Conservation (phyloP, 192 early-diverging fungal genomes). For the Backusella westeae region DNA sequence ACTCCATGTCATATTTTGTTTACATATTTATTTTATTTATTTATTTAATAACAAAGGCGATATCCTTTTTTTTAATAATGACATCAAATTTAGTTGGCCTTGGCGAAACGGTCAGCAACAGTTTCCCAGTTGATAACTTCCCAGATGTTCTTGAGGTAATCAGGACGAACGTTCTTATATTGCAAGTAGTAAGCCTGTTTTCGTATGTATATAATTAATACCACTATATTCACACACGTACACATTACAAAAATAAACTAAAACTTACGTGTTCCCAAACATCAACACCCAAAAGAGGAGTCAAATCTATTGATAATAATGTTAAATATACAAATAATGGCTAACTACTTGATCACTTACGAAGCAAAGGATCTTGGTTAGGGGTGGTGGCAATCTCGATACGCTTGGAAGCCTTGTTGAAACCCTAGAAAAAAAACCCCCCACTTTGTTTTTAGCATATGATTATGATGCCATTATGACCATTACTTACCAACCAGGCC, state of each 20-base stretch:
- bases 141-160: constrained; percentile 95
- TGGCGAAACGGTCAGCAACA: constrained; percentile 81
- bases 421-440: constrained; percentile 47
- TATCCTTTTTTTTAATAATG: not conserved
- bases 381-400: constrained; percentile 85
- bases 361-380: constrained; percentile 83
- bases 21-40: not conserved
- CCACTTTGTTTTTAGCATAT: not conserved
- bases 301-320: constrained; percentile 48
- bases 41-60: not conserved
- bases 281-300: constrained; percentile 89
- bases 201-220: not conserved
- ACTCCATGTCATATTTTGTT: not conserved
- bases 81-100: constrained; percentile 45
- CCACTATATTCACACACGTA: constrained; percentile 5
- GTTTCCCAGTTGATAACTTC: constrained; percentile 98
- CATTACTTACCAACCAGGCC: constrained; percentile 82
- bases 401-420: constrained; percentile 72
- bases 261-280: constrained; percentile 86
- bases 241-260: not conserved
- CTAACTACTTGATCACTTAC: constrained; percentile 12
- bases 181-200: constrained; percentile 89
- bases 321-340: not conserved
- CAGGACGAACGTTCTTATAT: constrained; percentile 97
- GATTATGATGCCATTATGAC: not conserved